Conservation (phyloP, 164 flowering plant genomes). For the Vitis labrusca region DNA sequence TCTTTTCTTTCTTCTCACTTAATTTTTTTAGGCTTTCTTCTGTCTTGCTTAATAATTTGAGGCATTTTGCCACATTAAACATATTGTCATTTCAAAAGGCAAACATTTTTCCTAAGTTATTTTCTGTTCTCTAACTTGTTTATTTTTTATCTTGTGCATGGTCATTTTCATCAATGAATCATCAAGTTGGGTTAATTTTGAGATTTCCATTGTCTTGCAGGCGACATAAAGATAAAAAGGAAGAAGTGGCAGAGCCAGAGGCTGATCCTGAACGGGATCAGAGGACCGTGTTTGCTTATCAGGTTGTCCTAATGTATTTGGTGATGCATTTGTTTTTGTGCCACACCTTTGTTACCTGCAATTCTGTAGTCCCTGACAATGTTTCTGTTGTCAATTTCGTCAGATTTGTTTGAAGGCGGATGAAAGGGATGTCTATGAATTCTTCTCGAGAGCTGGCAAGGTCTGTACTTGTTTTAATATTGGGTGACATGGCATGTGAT, state of each 20-base stretch:
- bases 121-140: background rate
- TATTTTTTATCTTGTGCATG: background rate
- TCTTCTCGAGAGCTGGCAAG: conserved; percentile 97
- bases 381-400: background rate
- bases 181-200: background rate
- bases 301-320: conserved; percentile 36
- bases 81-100: background rate
- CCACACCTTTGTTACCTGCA: background rate
- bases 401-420: conserved; percentile 87
- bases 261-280: conserved; percentile 98
- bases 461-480: conserved; percentile 33
- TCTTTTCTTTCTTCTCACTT: conserved; percentile 1
- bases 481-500: too few species aligned
- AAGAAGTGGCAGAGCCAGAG: conserved; percentile 71
- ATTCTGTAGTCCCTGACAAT: background rate
- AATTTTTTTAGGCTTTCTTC: background rate
- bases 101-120: background rate
- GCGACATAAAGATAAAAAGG: conserved; percentile 80
- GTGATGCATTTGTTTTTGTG: background rate
- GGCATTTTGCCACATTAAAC: background rate
- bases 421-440: conserved; percentile 92
- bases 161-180: background rate
- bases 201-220: conserved; percentile 45
- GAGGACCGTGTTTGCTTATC: conserved; percentile 96
- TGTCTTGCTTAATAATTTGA: background rate